A percentile compares a stretch with the other conserved stretches of the same genome.
Evolutionary conservation across 83 land plant species (phyloP).

Genomic region (Thuja plicata): DNA sequence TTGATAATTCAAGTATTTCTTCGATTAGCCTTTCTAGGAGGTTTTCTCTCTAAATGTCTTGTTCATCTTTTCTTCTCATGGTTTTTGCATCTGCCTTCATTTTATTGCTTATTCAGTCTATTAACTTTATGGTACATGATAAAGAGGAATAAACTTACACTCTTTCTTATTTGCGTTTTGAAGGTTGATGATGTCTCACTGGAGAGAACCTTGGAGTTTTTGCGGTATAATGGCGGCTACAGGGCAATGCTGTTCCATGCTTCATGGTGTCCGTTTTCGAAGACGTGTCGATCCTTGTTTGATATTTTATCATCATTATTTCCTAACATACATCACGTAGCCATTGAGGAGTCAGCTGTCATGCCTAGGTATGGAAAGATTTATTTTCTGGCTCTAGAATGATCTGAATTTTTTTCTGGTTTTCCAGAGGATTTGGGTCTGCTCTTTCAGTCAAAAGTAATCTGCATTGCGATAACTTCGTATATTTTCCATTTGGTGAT

Average conservation of each 20-base stretch:
- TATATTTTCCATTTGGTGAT: background rate
- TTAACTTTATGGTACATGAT: background rate
- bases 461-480: background rate
- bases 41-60: background rate
- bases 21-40: background rate
- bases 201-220: conserved; percentile 50
- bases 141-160: background rate
- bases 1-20: background rate
- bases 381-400: background rate
- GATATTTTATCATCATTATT: conserved; percentile 45
- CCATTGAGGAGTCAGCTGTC: conserved; percentile 67
- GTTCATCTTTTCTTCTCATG: background rate
- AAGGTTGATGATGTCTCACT: conserved; percentile 65
- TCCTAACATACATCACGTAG: conserved; percentile 64
- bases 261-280: conserved; percentile 85
- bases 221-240: conserved; percentile 29
- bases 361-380: conserved; percentile 56
- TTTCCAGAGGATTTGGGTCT: background rate
- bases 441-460: background rate
- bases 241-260: conserved; percentile 74
- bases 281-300: conserved; percentile 41
- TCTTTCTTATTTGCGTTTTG: conserved; percentile 5
- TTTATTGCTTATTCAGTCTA: background rate
- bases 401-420: background rate
- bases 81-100: background rate